phyloP scores from a whole-genome alignment of 23 red algal species.

The Gracilariopsis chorda region DNA sequence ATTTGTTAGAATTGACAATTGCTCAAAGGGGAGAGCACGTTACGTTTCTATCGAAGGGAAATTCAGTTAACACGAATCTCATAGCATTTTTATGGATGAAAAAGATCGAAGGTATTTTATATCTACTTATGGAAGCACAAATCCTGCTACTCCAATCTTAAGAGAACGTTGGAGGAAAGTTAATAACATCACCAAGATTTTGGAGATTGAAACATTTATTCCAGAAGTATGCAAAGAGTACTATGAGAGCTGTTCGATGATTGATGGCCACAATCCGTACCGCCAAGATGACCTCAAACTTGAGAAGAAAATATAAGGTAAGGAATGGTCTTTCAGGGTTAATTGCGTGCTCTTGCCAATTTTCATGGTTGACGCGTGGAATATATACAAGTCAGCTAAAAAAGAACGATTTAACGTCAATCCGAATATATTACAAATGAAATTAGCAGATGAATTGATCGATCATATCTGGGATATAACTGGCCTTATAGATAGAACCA shows the following conservation, averaged over 20 bases:
- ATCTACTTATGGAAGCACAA: not conserved
- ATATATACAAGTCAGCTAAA: not conserved
- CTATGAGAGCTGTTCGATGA: not conserved
- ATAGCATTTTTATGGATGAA: not conserved
- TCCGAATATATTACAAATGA: no score
- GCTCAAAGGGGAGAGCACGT: not conserved
- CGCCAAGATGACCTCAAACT: no score
- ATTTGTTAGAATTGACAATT: not conserved
- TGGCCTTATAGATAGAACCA: no score
- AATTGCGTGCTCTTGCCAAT: not conserved
- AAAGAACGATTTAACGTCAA: no score
- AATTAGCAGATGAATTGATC: no score
- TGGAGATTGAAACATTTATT: not conserved
- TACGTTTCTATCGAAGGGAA: not conserved
- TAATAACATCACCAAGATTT: not conserved
- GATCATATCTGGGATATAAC: no score
- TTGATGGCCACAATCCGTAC: conserved; percentile 10
- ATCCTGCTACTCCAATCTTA: not conserved
- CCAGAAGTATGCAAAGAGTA: not conserved
- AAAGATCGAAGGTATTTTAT: not conserved
- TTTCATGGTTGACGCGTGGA: conserved; percentile 25
- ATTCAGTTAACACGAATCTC: not conserved
- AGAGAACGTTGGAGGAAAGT: not conserved
- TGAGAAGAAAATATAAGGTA: conserved; percentile 13
- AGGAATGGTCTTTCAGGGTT: not conserved